phyloP scores from a whole-genome alignment of 2,329 filamentous ascomycete genomes.

The Nemania sp. region DNA sequence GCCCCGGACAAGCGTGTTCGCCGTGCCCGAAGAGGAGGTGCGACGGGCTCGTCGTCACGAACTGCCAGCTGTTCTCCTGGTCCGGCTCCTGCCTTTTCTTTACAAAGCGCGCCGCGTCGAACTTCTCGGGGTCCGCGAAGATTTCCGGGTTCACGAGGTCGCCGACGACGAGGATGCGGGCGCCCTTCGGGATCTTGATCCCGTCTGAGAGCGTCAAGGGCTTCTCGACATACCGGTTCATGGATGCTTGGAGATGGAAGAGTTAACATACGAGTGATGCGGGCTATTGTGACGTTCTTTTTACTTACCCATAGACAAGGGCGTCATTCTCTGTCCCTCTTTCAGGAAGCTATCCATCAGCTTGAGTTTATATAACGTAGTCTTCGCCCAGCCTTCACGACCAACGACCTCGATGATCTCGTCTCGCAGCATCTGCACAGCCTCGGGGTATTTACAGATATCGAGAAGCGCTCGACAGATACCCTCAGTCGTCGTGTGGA shows the following conservation, averaged over 20 bases:
- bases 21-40: constrained; percentile 57
- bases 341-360: constrained; percentile 58
- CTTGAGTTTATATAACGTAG: constrained; percentile 51
- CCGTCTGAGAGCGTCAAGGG: constrained; percentile 48
- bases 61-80: constrained; percentile 52
- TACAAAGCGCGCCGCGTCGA: constrained; percentile 49
- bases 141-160: constrained; percentile 48
- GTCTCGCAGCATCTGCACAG: constrained; percentile 57
- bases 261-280: neutral
- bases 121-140: constrained; percentile 48
- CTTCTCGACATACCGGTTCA: constrained; percentile 50
- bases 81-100: constrained; percentile 49
- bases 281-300: neutral
- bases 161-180: constrained; percentile 47
- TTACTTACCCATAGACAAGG: constrained; percentile 47
- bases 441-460: constrained; percentile 58
- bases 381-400: constrained; percentile 51
- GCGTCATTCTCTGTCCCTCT: constrained; percentile 53
- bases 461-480: constrained; percentile 57
- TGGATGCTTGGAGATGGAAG: constrained; percentile 41
- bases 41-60: constrained; percentile 52
- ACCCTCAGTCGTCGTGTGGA: constrained; percentile 58
- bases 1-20: constrained; percentile 53
- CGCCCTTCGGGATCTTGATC: constrained; percentile 45
- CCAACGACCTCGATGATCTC: constrained; percentile 56